Evolutionary conservation across 1,139 yeast species (phyloP), one percentile per base, ranked within the genome.

Genomic region (Zygoascus sp.): DNA sequence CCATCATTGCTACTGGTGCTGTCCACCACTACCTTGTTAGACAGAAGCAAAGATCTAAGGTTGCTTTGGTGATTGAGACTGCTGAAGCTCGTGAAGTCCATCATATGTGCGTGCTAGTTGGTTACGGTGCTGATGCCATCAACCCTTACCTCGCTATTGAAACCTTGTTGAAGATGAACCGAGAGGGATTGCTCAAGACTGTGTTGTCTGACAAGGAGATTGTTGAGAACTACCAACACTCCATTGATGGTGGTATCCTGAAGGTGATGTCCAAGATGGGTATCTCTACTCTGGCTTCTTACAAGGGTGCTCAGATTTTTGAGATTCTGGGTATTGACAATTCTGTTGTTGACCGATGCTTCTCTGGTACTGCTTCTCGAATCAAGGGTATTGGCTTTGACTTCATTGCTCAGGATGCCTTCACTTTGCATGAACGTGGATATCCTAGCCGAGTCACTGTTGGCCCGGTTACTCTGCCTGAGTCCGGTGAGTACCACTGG

Each of bases 201-300:
- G 66, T 69, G 15, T 66, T 85, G 49, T 64, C 81, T 32, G 81
- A 81, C 53, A 78, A 76, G 32, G 65, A 76, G 56, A 75, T 89
- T 53, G 68, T 90, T 54, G 73, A 73, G 47, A 90, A 92, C 73
- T 92, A 87, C 72, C 84, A 83, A 66, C 73, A 78, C 55, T 82
- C 97, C 16, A 75, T 86, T 53, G 95, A 90, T 64, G 83, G 89
- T 50, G 97, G 97, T 69, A 83, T 92, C 57, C 74, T 88, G 63
- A 92, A 92, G 73, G 97, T 92, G 52, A 92, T 92, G 98, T 87
- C 97, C 40, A 92, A 92, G 75, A 92, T 92, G 97, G 98, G 98
- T 75, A 92, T 92, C 60, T 90, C 97, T 34, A 92, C 98, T 30
- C 75, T 92, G 66, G 96, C 97, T 20, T 87, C 96, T 19, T 92